Percentiles rank a stretch among this genome's conserved stretches.
Conservation (phyloP, 2,329 filamentous ascomycete species). For the Penicillium sp. region DNA sequence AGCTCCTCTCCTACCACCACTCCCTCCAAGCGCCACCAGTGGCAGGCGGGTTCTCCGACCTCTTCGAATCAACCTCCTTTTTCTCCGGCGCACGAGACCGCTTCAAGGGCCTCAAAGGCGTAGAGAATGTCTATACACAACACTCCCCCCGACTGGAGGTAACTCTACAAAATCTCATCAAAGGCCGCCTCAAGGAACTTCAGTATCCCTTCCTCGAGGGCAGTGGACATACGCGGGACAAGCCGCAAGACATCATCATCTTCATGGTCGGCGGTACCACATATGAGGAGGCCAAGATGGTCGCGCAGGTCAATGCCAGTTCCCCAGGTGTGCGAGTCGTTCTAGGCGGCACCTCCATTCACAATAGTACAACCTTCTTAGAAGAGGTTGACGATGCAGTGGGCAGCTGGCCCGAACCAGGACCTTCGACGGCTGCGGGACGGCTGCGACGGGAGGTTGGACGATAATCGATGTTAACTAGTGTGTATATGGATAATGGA, state of each 20-base stretch:
- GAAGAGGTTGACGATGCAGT: slow-evolving; percentile 91
- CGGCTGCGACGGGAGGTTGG: slow-evolving; percentile 63
- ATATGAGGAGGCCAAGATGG: slow-evolving; percentile 95
- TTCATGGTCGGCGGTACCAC: slow-evolving; percentile 93
- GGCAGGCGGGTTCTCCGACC: slow-evolving; percentile 78
- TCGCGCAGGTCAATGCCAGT: slow-evolving; percentile 90
- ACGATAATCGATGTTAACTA: slow-evolving; percentile 36
- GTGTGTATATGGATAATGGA: slow-evolving; percentile 3
- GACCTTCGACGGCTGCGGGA: slow-evolving; percentile 59
- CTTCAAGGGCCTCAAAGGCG: slow-evolving; percentile 92
- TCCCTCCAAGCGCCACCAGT: slow-evolving; percentile 77
- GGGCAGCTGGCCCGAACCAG: slow-evolving; percentile 74
- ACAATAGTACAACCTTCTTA: slow-evolving; percentile 84
- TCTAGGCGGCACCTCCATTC: slow-evolving; percentile 80
- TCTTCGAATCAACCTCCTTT: slow-evolving; percentile 88
- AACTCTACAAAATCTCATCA: slow-evolving; percentile 89
- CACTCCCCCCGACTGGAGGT: slow-evolving; percentile 85
- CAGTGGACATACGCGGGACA: slow-evolving; percentile 81
- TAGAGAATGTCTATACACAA: slow-evolving; percentile 98
- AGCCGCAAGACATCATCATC: slow-evolving; percentile 92
- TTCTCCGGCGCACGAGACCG: slow-evolving; percentile 84
- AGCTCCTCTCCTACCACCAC: slow-evolving; percentile 79
- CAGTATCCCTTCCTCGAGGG: slow-evolving; percentile 94
- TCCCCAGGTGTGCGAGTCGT: slow-evolving; percentile 87
- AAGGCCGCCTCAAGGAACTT: slow-evolving; percentile 79